phyloP scores from a whole-genome alignment of 148 eudicot species.

The Euryodendron excelsum region DNA sequence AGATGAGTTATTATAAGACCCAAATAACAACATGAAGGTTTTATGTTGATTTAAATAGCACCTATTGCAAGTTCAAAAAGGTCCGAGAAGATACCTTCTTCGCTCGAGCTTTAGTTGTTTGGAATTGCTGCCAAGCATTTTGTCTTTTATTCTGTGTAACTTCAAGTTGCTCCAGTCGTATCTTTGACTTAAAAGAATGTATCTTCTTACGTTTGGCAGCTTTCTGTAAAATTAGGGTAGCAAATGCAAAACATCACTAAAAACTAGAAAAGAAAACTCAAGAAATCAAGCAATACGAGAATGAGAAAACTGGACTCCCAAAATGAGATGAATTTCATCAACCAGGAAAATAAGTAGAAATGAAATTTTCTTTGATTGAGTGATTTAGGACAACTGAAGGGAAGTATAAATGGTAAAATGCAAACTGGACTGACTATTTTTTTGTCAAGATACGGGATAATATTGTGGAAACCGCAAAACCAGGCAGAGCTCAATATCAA shows the following conservation, averaged over 20 bases:
- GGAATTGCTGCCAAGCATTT: conserved; percentile 99
- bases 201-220: conserved; percentile 87
- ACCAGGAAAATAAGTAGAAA: neutral
- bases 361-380: neutral
- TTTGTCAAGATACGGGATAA: neutral
- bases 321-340: neutral
- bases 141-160: conserved; percentile 93
- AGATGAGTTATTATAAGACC: neutral
- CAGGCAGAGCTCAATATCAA: conserved; percentile 6
- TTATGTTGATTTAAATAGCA: neutral
- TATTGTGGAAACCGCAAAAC: neutral
- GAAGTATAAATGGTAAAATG: neutral
- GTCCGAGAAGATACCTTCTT: conserved; percentile 62
- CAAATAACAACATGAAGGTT: neutral
- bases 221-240: conserved; percentile 51
- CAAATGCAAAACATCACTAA: neutral
- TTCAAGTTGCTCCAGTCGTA: conserved; percentile 81
- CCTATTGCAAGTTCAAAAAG: neutral
- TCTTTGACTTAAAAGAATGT: conserved; percentile 93
- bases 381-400: neutral
- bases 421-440: neutral
- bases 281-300: neutral
- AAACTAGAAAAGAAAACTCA: neutral
- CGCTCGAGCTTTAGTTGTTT: conserved; percentile 76
- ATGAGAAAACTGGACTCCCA: neutral